Evolutionary conservation across 1,284 basidiomycete genomes (phyloP).

Genomic region (Ganoderma meredithae): DNA sequence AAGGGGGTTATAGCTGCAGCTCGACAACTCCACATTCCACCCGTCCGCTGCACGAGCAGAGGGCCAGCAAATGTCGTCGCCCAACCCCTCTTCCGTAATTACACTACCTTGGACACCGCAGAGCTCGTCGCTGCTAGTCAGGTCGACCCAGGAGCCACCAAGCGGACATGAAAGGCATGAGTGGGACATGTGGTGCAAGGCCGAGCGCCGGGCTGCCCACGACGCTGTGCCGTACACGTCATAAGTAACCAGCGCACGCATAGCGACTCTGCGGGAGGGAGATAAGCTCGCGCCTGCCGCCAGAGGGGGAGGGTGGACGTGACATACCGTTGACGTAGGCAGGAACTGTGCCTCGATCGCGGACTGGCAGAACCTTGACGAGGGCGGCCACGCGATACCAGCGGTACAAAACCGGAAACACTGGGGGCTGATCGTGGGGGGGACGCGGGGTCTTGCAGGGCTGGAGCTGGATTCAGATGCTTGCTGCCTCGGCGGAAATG

Average conservation of each 20-base stretch:
- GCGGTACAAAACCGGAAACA: constrained; percentile 1
- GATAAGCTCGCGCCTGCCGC: constrained; percentile 7
- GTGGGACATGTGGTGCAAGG: constrained; percentile 17
- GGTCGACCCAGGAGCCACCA: neutral
- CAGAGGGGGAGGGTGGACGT: neutral
- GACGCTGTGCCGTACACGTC: constrained; percentile 3
- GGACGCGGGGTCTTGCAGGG: neutral
- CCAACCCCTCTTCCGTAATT: neutral
- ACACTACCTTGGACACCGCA: neutral
- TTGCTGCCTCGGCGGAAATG: neutral
- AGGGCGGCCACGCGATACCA: constrained; percentile 1
- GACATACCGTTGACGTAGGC: constrained; percentile 4
- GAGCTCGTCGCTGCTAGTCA: constrained; percentile 5
- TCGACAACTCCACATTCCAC: neutral
- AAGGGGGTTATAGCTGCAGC: neutral
- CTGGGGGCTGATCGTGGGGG: neutral
- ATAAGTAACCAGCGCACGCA: neutral
- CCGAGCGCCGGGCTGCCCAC: constrained; percentile 13
- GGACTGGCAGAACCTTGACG: constrained; percentile 1
- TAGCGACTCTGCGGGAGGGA: constrained; percentile 5
- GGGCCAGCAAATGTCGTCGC: neutral
- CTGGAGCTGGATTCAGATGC: neutral
- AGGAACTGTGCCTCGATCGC: constrained; percentile 1
- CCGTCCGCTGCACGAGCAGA: neutral
- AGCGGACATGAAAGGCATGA: constrained; percentile 29